Evolutionary conservation across 192 early-diverging fungal genomes (phyloP).

Genomic region (Phlyctochytrium arcticum): DNA sequence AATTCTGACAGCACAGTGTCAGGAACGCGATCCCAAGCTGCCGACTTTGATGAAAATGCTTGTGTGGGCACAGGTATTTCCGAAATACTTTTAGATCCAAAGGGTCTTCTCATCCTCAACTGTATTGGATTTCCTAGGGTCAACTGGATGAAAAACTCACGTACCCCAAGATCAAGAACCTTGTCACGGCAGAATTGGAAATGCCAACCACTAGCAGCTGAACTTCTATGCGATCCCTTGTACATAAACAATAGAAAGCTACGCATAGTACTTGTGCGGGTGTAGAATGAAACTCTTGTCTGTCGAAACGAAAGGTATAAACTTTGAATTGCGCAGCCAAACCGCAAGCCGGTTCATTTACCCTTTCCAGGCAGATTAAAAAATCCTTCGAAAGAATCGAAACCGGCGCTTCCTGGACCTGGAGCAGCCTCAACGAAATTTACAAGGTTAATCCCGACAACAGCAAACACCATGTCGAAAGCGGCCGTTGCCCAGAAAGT

Average conservation of each 20-base stretch:
- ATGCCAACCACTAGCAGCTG: not conserved
- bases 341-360: no score
- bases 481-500: conserved; percentile 13
- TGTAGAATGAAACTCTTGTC: no score
- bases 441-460: not conserved
- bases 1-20: conserved; percentile 81
- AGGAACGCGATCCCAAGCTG: conserved; percentile 92
- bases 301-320: no score
- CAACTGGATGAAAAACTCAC: conserved; percentile 79
- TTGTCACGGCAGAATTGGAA: conserved; percentile 74
- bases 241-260: no score
- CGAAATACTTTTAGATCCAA: not conserved
- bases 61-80: conserved; percentile 81
- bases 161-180: conserved; percentile 85
- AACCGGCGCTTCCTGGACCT: no score
- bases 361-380: no score
- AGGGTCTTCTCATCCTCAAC: not conserved
- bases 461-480: conserved; percentile 20
- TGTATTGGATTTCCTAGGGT: conserved; percentile 24
- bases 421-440: not conserved
- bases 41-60: conserved; percentile 86
- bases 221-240: no score
- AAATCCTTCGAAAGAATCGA: no score
- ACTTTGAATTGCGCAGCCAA: no score
- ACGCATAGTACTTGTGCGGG: no score